Evolutionary conservation across 768 basidiomycete species (phyloP).

Genomic region (Suillus placidus): DNA sequence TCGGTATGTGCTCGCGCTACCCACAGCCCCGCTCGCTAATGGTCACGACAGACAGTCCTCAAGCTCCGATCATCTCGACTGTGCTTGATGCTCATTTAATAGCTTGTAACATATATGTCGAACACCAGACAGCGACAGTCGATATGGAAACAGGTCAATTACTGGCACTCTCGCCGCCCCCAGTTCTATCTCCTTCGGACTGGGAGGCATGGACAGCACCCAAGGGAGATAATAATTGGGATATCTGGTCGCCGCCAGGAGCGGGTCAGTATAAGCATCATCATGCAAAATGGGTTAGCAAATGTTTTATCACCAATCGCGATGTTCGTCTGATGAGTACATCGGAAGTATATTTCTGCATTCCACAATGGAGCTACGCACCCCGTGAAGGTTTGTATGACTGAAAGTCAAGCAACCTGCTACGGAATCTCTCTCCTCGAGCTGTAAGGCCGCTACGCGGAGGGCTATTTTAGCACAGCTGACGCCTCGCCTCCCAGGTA

Average conservation of each 20-base stretch:
- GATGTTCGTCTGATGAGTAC: too few species aligned
- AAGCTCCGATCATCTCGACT: neutral
- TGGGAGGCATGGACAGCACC: neutral
- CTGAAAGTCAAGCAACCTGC: neutral
- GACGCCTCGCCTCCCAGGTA: neutral
- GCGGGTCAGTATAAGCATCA: neutral
- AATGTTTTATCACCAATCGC: neutral
- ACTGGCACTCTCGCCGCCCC: neutral
- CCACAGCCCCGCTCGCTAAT: neutral
- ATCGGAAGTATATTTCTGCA: too few species aligned
- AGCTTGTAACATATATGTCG: conserved; percentile 11
- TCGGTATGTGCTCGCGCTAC: neutral
- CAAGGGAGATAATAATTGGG: conserved; percentile 1
- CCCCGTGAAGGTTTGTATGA: neutral
- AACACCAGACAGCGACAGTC: conserved; percentile 3
- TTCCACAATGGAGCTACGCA: neutral
- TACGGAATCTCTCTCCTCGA: neutral
- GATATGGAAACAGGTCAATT: conserved; percentile 10
- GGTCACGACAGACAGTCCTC: neutral
- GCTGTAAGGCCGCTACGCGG: neutral
- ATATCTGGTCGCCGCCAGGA: conserved; percentile 11
- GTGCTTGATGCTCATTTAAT: conserved; percentile 10
- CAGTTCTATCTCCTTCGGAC: neutral
- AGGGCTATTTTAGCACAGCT: neutral
- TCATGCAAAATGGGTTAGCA: conserved; percentile 4